phyloP scores from a whole-genome alignment of 768 basidiomycete genomes.

The Pholiota microspora region DNA sequence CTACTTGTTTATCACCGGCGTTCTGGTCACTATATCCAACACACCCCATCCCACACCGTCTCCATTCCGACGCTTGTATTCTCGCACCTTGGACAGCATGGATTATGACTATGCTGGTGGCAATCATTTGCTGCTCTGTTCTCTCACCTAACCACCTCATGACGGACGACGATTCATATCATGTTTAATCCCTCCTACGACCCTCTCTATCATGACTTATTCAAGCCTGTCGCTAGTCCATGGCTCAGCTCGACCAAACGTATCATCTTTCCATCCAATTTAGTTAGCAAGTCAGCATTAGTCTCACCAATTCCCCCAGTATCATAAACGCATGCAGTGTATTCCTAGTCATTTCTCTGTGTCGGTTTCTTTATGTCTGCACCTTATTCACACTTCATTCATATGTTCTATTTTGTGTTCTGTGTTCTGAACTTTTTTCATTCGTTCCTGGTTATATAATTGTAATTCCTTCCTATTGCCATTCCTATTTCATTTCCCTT shows the following conservation, averaged over 20 bases:
- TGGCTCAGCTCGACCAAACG: slow-evolving; percentile 2
- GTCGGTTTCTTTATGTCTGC: slow-evolving; percentile 7
- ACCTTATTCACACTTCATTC: slow-evolving; percentile 4
- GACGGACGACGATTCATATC: background rate
- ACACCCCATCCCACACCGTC: background rate
- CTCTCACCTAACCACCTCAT: too few relatives aligned
- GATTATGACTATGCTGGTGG: background rate
- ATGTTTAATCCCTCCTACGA: slow-evolving; percentile 1
- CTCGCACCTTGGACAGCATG: background rate
- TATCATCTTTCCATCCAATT: slow-evolving; percentile 14
- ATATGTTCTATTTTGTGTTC: background rate
- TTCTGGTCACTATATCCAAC: background rate
- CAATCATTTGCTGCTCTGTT: too few relatives aligned
- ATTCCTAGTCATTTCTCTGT: slow-evolving; percentile 22
- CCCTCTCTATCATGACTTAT: slow-evolving; percentile 4
- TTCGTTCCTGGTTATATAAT: slow-evolving; percentile 1
- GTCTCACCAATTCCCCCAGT: slow-evolving; percentile 15
- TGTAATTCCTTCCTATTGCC: slow-evolving; percentile 4
- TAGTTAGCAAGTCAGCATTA: slow-evolving; percentile 15
- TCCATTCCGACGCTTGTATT: background rate
- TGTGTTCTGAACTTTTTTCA: background rate
- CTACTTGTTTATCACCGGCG: slow-evolving; percentile 15
- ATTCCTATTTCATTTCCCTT: background rate
- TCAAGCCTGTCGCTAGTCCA: background rate
- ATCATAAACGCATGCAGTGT: slow-evolving; percentile 25